A percentile compares a stretch with the other conserved stretches of the same genome.
Evolutionary conservation across 495 filamentous ascomycete genomes (phyloP).

Genomic region (Xylaria flabelliformis): DNA sequence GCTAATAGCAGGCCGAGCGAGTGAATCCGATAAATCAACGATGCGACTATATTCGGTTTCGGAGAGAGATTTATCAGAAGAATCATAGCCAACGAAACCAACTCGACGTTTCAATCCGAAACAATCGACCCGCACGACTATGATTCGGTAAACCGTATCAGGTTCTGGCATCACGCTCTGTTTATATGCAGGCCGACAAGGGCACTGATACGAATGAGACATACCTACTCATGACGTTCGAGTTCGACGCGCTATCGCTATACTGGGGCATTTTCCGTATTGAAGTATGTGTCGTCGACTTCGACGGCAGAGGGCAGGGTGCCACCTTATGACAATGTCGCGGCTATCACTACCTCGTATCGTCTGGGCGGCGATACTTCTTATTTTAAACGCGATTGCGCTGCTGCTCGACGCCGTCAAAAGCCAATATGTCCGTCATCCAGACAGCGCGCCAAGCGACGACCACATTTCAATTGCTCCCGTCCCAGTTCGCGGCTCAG

Average conservation of each 20-base stretch:
- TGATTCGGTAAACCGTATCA: conserved; percentile 38
- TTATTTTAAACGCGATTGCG: conserved; percentile 70
- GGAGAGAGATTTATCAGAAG: background rate
- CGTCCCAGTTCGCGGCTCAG: conserved; percentile 49
- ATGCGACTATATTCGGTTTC: background rate
- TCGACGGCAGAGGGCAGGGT: conserved; percentile 54
- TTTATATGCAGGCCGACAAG: background rate
- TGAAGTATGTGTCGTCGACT: conserved; percentile 68
- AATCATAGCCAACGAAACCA: background rate
- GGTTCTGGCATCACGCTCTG: conserved; percentile 54
- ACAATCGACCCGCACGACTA: background rate
- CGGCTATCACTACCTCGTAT: conserved; percentile 43
- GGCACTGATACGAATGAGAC: background rate
- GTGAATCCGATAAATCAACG: background rate
- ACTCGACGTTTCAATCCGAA: background rate
- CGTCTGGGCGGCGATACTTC: conserved; percentile 67
- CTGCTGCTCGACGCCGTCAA: conserved; percentile 63
- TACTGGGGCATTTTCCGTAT: conserved; percentile 69
- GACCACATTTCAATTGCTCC: conserved; percentile 56
- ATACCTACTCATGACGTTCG: conserved; percentile 57
- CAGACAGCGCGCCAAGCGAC: conserved; percentile 65
- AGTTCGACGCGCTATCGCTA: conserved; percentile 61
- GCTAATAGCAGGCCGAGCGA: background rate
- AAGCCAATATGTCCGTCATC: conserved; percentile 61
- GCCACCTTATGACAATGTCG: conserved; percentile 55